A percentile compares a stretch with the other conserved stretches of the same genome.
Evolutionary conservation across 768 basidiomycete genomes (phyloP).

Genomic region (Cystofilobasidium bisporidii): DNA sequence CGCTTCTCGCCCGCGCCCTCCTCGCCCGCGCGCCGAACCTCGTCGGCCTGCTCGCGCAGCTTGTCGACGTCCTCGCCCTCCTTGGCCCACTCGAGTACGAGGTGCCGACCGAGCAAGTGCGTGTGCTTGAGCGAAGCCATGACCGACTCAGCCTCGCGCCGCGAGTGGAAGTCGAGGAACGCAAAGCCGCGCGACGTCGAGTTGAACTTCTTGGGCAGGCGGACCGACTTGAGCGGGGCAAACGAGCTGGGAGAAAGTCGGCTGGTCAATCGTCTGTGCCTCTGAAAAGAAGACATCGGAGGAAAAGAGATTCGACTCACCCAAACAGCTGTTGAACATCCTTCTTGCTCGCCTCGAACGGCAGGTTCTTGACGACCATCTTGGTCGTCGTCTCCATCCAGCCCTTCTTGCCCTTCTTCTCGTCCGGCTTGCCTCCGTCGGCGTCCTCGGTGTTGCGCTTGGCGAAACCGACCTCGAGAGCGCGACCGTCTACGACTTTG

Average conservation of each 20-base stretch:
- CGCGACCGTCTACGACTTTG: slow-evolving; percentile 76
- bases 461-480: slow-evolving; percentile 72
- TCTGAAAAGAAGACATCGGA: background rate
- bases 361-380: slow-evolving; percentile 96
- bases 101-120: slow-evolving; percentile 87
- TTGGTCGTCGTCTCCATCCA: slow-evolving; percentile 58
- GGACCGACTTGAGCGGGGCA: slow-evolving; percentile 86
- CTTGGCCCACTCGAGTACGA: slow-evolving; percentile 89
- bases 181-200: slow-evolving; percentile 85
- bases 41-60: slow-evolving; percentile 49
- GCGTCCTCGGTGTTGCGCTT: slow-evolving; percentile 64
- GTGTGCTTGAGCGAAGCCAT: slow-evolving; percentile 80
- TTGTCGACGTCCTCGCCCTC: slow-evolving; percentile 44
- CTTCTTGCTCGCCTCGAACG: slow-evolving; percentile 90
- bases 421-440: slow-evolving; percentile 31
- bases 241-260: slow-evolving; percentile 53
- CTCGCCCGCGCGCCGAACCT: slow-evolving; percentile 48
- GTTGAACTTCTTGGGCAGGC: slow-evolving; percentile 85
- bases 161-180: slow-evolving; percentile 85
- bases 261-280: background rate
- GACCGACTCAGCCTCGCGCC: slow-evolving; percentile 81
- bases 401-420: slow-evolving; percentile 41
- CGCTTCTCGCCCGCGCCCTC: slow-evolving; percentile 24
- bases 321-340: slow-evolving; percentile 82
- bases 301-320: slow-evolving; percentile 45